Conservation (phyloP, 176 grass and related monocot species). For the Secale cereale region DNA sequence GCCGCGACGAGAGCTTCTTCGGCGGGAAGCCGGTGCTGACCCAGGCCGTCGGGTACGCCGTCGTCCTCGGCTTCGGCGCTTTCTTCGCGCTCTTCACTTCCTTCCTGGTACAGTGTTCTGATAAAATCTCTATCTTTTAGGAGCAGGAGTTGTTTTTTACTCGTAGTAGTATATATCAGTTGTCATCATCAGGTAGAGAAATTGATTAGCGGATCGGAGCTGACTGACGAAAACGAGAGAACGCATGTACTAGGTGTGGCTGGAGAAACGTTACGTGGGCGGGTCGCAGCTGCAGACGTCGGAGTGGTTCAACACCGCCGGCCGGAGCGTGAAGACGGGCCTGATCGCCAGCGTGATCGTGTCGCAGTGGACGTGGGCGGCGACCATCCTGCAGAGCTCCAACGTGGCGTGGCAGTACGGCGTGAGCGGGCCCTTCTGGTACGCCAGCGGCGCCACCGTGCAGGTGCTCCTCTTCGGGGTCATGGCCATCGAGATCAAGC, state of each 20-base stretch:
- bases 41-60: constrained; percentile 67
- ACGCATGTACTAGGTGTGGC: constrained; percentile 51
- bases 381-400: constrained; percentile 86
- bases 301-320: constrained; percentile 87
- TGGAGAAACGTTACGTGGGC: constrained; percentile 67
- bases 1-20: constrained; percentile 57
- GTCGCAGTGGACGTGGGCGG: constrained; percentile 84
- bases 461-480: constrained; percentile 78
- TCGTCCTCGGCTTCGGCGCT: constrained; percentile 80
- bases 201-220: neutral
- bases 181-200: neutral
- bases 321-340: constrained; percentile 73
- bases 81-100: constrained; percentile 55
- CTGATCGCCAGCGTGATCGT: constrained; percentile 81
- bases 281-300: constrained; percentile 53
- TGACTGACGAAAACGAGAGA: neutral
- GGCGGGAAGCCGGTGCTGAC: constrained; percentile 48
- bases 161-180: too few relatives aligned
- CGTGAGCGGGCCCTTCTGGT: constrained; percentile 82
- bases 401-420: constrained; percentile 81
- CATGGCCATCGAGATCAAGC: constrained; percentile 86
- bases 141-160: too few relatives aligned
- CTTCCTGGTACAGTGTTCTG: constrained; percentile 4
- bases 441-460: constrained; percentile 72
- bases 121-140: too few relatives aligned